Evolutionary conservation across 768 basidiomycete species (phyloP).

Genomic region (Cubamyces lactineus): DNA sequence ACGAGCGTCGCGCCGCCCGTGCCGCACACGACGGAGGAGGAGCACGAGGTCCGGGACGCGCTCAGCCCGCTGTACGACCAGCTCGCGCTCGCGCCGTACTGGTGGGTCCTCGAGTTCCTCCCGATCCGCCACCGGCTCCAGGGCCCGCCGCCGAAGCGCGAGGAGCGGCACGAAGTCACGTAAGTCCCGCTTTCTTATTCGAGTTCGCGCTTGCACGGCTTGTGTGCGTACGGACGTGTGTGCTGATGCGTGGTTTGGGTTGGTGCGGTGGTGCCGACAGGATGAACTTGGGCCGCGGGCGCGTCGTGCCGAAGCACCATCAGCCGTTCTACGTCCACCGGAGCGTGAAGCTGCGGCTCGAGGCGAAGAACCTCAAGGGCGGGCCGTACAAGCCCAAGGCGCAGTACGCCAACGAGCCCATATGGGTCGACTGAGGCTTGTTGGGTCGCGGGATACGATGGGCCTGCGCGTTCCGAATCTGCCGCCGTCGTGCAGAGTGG

Average conservation of each 20-base stretch:
- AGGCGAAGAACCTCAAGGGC: constrained; percentile 29
- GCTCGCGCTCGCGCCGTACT: constrained; percentile 46
- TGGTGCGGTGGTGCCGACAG: constrained; percentile 12
- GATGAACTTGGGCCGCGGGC: constrained; percentile 31
- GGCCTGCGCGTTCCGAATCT: too few species aligned
- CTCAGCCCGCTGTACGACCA: constrained; percentile 58
- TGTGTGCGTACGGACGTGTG: constrained; percentile 2
- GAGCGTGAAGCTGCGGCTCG: constrained; percentile 33
- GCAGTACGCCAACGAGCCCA: constrained; percentile 24
- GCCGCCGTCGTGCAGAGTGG: too few species aligned
- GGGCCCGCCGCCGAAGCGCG: constrained; percentile 24
- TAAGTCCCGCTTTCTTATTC: constrained; percentile 11
- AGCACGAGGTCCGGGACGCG: constrained; percentile 65
- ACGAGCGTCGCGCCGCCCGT: constrained; percentile 21
- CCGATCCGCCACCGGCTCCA: constrained; percentile 35
- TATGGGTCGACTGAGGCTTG: constrained; percentile 27
- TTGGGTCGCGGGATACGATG: too few species aligned
- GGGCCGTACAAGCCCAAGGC: constrained; percentile 38
- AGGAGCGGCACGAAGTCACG: constrained; percentile 19
- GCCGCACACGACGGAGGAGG: constrained; percentile 47
- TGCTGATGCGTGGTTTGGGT: constrained; percentile 1
- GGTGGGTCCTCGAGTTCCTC: constrained; percentile 70
- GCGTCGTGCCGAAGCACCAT: constrained; percentile 28
- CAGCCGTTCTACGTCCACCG: constrained; percentile 32
- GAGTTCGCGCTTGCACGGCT: neutral